Percentiles rank a stretch among this genome's conserved stretches.
phyloP scores from a whole-genome alignment of 306 rosid genomes.

The Vigna hirtella region DNA sequence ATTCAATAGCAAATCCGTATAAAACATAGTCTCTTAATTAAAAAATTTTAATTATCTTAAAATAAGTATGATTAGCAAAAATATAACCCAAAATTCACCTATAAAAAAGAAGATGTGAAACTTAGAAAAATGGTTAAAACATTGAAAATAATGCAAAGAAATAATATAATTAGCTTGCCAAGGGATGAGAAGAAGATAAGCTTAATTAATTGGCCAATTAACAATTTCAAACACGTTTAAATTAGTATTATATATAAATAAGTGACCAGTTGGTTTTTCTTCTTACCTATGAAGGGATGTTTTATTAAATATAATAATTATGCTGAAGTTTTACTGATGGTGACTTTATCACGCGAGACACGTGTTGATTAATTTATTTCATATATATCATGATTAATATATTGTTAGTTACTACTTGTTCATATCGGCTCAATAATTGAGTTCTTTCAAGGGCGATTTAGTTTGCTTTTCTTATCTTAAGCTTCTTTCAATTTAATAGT shows the following conservation, averaged over 20 bases:
- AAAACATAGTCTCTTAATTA: too few species aligned
- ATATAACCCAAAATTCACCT: too few species aligned
- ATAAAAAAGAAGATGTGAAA: neutral
- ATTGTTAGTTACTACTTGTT: neutral
- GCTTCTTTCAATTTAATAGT: neutral
- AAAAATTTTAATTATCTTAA: too few species aligned
- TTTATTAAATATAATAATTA: neutral
- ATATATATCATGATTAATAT: neutral
- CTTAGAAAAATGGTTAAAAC: neutral
- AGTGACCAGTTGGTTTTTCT: neutral
- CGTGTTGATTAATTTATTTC: slow-evolving; percentile 2
- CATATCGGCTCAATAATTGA: neutral
- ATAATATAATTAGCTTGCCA: neutral
- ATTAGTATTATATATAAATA: neutral
- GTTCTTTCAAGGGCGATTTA: neutral
- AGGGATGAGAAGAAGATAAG: neutral
- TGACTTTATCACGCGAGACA: neutral
- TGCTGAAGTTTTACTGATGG: neutral
- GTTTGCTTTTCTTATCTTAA: neutral
- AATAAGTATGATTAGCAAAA: too few species aligned
- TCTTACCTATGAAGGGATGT: neutral
- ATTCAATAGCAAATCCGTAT: too few species aligned
- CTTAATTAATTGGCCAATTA: neutral
- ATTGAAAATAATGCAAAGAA: neutral
- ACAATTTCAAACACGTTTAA: neutral